Evolutionary conservation across 2,329 filamentous ascomycete genomes (phyloP).

Genomic region (Apiospora pterosperma): DNA sequence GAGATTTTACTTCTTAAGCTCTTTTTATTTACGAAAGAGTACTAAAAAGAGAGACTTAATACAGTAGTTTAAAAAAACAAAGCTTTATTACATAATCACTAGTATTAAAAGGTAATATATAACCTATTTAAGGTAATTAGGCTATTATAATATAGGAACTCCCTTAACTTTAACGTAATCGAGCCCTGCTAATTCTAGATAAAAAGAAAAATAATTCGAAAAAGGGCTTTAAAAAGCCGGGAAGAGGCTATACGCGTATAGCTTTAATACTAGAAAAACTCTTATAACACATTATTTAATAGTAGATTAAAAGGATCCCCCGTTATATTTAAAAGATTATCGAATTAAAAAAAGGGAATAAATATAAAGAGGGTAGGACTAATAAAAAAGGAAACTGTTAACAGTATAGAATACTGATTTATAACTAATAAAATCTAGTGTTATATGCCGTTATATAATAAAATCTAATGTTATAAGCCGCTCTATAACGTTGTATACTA

Average conservation of each 20-base stretch:
- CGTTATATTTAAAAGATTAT: background rate
- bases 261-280: background rate
- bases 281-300: background rate
- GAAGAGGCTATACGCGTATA: background rate
- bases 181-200: background rate
- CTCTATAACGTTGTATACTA: too few species aligned
- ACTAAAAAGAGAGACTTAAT: too few species aligned
- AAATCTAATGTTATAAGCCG: too few species aligned
- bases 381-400: background rate
- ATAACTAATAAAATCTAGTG: too few species aligned
- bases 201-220: background rate
- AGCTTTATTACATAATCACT: too few species aligned
- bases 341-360: background rate
- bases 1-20: background rate
- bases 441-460: too few species aligned
- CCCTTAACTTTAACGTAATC: background rate
- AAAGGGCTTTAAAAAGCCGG: background rate
- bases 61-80: too few species aligned
- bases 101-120: background rate
- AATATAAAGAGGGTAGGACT: background rate
- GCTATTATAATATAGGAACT: background rate
- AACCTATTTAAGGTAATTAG: background rate
- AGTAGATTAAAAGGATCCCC: background rate
- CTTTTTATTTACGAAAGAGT: background rate
- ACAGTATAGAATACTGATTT: background rate